Evolutionary conservation across 1,139 yeast species (phyloP).

Genomic region (Kazachstania sp.): DNA sequence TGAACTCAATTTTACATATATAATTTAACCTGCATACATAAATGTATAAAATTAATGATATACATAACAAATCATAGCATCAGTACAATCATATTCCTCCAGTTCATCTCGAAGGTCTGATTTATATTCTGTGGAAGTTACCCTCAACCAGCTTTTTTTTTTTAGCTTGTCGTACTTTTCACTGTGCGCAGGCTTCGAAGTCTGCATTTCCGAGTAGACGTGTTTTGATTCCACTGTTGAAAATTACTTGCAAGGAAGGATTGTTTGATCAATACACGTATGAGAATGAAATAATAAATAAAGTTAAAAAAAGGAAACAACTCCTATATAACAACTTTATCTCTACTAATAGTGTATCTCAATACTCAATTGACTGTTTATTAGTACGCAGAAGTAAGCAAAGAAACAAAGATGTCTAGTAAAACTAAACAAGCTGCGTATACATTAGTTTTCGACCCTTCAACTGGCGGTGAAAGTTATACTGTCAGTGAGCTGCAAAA

Average conservation of each 20-base stretch:
- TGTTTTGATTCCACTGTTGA: not conserved
- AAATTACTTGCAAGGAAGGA: not conserved
- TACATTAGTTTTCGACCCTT: slow-evolving; percentile 68
- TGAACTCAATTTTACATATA: too few relatives aligned
- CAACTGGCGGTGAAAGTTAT: slow-evolving; percentile 53
- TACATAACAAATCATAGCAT: too few relatives aligned
- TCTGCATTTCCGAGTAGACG: not conserved
- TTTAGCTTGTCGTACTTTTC: not conserved
- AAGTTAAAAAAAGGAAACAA: not conserved
- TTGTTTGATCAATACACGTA: not conserved
- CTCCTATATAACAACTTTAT: not conserved
- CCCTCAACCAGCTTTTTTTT: not conserved
- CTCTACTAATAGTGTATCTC: too few relatives aligned
- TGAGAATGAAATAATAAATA: not conserved
- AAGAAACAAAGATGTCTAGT: slow-evolving; percentile 4
- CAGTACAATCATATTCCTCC: too few relatives aligned
- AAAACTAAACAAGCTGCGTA: slow-evolving; percentile 39
- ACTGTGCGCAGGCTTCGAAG: too few relatives aligned
- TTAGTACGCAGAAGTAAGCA: not conserved
- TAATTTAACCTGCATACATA: too few relatives aligned
- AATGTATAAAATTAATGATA: too few relatives aligned
- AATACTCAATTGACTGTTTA: not conserved
- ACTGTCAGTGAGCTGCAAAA: slow-evolving; percentile 70
- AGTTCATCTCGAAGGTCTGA: too few relatives aligned
- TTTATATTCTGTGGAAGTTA: too few relatives aligned